Evolutionary conservation across 192 early-diverging fungal genomes (phyloP).

Genomic region (Phycomyces nitens): DNA sequence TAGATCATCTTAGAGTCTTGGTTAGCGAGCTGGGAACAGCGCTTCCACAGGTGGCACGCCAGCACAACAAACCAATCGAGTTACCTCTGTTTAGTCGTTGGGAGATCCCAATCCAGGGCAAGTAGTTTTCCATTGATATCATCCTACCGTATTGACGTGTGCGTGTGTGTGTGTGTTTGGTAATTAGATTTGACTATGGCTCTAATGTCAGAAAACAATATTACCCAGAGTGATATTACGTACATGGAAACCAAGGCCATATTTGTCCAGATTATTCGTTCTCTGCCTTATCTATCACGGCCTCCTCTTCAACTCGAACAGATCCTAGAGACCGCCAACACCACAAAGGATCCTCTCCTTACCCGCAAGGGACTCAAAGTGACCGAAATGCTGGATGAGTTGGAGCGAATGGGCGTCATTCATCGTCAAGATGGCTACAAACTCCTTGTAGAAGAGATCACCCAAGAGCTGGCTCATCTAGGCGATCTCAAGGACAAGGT

Average conservation of each 20-base stretch:
- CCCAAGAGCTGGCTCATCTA: constrained; percentile 83
- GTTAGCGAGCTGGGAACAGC: constrained; percentile 73
- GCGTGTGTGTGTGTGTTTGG: constrained; percentile 2
- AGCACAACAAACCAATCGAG: constrained; percentile 66
- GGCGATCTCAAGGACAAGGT: constrained; percentile 86
- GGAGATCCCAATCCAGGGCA: constrained; percentile 72
- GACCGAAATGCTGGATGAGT: constrained; percentile 83
- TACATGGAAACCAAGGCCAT: constrained; percentile 94
- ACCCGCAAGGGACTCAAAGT: constrained; percentile 94
- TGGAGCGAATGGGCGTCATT: constrained; percentile 71
- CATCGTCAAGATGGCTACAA: constrained; percentile 65
- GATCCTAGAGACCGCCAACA: constrained; percentile 76
- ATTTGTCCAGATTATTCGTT: constrained; percentile 88
- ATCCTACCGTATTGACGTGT: no score
- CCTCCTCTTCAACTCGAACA: constrained; percentile 58
- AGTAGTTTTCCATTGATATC: not conserved
- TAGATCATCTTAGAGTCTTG: constrained; percentile 73
- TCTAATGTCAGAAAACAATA: constrained; percentile 72
- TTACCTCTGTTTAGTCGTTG: constrained; percentile 73
- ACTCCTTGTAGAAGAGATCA: constrained; percentile 82
- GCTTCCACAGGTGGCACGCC: constrained; percentile 70
- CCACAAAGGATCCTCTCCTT: constrained; percentile 74
- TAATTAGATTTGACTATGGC: constrained; percentile 42
- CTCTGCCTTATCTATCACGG: constrained; percentile 66
- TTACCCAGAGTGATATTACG: constrained; percentile 86